Percentiles rank a stretch among this genome's conserved stretches.
phyloP scores from a whole-genome alignment of 2,329 filamentous ascomycete genomes.

The Ceratocystis diversiconidia region DNA sequence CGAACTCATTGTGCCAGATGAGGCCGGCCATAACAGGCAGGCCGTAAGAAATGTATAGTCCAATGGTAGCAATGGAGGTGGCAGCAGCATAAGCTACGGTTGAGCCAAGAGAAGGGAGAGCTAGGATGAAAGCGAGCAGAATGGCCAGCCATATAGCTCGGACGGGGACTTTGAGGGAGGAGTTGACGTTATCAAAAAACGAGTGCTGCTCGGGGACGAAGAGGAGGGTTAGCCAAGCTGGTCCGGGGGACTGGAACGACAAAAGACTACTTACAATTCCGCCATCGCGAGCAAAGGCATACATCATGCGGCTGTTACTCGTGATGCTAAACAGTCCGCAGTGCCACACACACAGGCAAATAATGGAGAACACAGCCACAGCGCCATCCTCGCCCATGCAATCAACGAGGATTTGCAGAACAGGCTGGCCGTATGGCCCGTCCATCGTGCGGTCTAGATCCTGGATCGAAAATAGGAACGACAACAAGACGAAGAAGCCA shows the following conservation, averaged over 20 bases:
- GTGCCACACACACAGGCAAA: slow-evolving; percentile 48
- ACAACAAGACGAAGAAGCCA: slow-evolving; percentile 44
- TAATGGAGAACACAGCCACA: slow-evolving; percentile 38
- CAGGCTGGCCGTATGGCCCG: slow-evolving; percentile 35
- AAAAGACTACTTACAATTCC: slow-evolving; percentile 29
- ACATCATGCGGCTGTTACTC: slow-evolving; percentile 45
- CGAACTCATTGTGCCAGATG: slow-evolving; percentile 37
- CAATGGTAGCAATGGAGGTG: slow-evolving; percentile 45
- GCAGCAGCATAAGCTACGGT: slow-evolving; percentile 42
- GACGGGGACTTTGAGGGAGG: slow-evolving; percentile 34
- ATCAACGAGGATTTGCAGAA: slow-evolving; percentile 45
- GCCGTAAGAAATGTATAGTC: slow-evolving; percentile 44
- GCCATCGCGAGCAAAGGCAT: slow-evolving; percentile 41
- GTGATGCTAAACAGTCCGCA: slow-evolving; percentile 46
- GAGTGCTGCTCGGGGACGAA: slow-evolving; percentile 24
- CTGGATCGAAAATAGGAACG: slow-evolving; percentile 44
- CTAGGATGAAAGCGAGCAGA: slow-evolving; percentile 38
- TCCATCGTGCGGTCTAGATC: slow-evolving; percentile 37
- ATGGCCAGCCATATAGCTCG: slow-evolving; percentile 43
- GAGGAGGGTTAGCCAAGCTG: background rate
- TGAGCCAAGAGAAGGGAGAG: slow-evolving; percentile 40
- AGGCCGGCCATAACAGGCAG: slow-evolving; percentile 42
- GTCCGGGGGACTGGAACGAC: background rate
- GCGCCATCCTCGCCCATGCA: slow-evolving; percentile 41
- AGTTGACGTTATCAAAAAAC: slow-evolving; percentile 41